These are phyloP conservation scores for Rubroboletus satanas DNA, from an alignment of 768 basidiomycete species.

Conservation along the genomic window DNA sequence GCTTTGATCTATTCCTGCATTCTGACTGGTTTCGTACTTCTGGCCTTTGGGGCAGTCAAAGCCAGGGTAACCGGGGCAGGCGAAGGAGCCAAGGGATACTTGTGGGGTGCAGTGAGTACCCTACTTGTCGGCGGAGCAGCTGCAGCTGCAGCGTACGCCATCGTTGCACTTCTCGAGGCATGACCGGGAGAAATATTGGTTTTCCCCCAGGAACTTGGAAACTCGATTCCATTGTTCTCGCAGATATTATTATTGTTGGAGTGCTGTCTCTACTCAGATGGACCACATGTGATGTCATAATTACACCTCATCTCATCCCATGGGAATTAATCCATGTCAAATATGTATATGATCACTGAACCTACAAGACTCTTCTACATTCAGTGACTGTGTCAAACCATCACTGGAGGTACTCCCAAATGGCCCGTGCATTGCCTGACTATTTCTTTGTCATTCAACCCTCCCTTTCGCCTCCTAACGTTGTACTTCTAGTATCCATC, in stretches of 20 bases:
- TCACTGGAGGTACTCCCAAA: too few species aligned
- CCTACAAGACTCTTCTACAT: background rate
- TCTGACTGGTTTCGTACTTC: constrained; percentile 79
- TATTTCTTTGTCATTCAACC: too few species aligned
- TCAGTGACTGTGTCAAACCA: background rate
- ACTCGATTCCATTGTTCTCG: background rate
- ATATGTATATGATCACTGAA: background rate
- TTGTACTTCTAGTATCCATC: too few species aligned
- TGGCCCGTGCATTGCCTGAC: too few species aligned
- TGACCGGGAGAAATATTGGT: background rate
- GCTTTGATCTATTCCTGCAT: constrained; percentile 71
- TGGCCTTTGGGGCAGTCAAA: constrained; percentile 90
- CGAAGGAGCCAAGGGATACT: constrained; percentile 57
- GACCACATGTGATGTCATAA: constrained; percentile 2
- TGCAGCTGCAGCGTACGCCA: constrained; percentile 67
- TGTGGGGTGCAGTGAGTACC: constrained; percentile 86
- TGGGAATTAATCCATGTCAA: background rate
- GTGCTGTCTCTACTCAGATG: background rate
- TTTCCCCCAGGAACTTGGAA: background rate
- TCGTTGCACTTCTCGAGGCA: constrained; percentile 50
- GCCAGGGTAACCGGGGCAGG: constrained; percentile 85
- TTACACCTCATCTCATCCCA: background rate
- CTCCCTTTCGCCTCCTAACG: too few species aligned
- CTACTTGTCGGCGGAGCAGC: constrained; percentile 87
- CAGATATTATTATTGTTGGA: background rate